phyloP scores from a whole-genome alignment of 2,329 filamentous ascomycete species.

The Fusarium sp. region DNA sequence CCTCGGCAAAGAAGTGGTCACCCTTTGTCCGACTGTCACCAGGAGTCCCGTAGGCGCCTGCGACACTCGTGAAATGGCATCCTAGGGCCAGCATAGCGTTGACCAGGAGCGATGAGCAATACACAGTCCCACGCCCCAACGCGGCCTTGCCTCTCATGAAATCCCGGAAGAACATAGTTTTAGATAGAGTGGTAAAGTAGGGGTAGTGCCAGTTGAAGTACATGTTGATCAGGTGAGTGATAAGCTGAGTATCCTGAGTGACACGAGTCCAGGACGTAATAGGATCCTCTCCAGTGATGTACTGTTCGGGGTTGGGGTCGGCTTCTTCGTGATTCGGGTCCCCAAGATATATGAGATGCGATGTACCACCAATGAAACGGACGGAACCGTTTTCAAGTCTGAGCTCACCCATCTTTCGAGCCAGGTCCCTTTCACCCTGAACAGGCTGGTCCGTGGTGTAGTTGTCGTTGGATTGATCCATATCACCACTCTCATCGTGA shows the following conservation, averaged over 20 bases:
- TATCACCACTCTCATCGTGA: slow-evolving; percentile 59
- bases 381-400: slow-evolving; percentile 89
- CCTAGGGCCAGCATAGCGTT: slow-evolving; percentile 95
- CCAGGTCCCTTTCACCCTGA: slow-evolving; percentile 83
- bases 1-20: slow-evolving; percentile 96
- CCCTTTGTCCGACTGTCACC: slow-evolving; percentile 89
- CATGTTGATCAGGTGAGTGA: slow-evolving; percentile 93
- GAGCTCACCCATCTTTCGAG: slow-evolving; percentile 93
- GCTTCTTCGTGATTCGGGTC: slow-evolving; percentile 59
- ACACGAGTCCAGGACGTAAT: slow-evolving; percentile 91
- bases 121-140: slow-evolving; percentile 72
- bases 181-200: slow-evolving; percentile 93
- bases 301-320: slow-evolving; percentile 62
- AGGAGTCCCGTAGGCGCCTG: slow-evolving; percentile 79
- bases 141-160: slow-evolving; percentile 80
- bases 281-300: slow-evolving; percentile 74
- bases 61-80: slow-evolving; percentile 89
- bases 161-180: slow-evolving; percentile 88
- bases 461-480: slow-evolving; percentile 59
- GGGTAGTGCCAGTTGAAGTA: slow-evolving; percentile 99
- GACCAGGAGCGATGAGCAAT: slow-evolving; percentile 91
- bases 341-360: slow-evolving; percentile 88
- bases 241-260: slow-evolving; percentile 82
- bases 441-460: slow-evolving; percentile 59
- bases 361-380: slow-evolving; percentile 94